Evolutionary conservation across 2,329 filamentous ascomycete species (phyloP).

Genomic region (Penicillium sp.): DNA sequence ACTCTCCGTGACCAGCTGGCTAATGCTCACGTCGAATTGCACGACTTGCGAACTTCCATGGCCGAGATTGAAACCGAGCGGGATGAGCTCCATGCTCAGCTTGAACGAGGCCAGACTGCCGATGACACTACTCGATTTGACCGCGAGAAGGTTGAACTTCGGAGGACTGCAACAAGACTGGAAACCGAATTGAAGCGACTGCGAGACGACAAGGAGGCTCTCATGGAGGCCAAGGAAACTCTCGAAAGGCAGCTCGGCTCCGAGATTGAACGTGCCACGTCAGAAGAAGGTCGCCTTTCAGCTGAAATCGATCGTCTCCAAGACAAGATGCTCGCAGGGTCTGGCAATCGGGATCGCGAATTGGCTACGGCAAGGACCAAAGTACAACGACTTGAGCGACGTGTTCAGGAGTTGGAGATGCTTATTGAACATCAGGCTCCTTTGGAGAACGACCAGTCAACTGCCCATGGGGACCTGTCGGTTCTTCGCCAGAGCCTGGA

Average conservation of each 20-base stretch:
- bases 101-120: constrained; percentile 55
- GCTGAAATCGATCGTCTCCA: constrained; percentile 51
- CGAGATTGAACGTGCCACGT: constrained; percentile 64
- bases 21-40: constrained; percentile 59
- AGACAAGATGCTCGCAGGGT: constrained; percentile 48
- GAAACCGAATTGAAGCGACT: constrained; percentile 66
- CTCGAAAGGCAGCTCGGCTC: constrained; percentile 64
- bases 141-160: constrained; percentile 67
- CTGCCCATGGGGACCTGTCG: constrained; percentile 52
- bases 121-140: constrained; percentile 61
- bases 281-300: constrained; percentile 63
- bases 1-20: constrained; percentile 62
- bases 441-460: constrained; percentile 32
- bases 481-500: constrained; percentile 63
- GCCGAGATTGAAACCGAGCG: constrained; percentile 63
- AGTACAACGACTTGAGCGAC: constrained; percentile 63
- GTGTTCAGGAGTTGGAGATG: constrained; percentile 49
- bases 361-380: constrained; percentile 57
- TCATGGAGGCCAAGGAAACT: constrained; percentile 57
- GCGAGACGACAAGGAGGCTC: constrained; percentile 60
- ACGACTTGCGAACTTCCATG: constrained; percentile 56
- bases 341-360: constrained; percentile 49
- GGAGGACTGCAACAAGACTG: constrained; percentile 65
- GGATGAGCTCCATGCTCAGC: constrained; percentile 63
- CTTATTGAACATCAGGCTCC: constrained; percentile 57